Percentiles rank a stretch among this genome's conserved stretches.
phyloP scores from a whole-genome alignment of 2,329 filamentous ascomycete genomes.

The Apiospora malaysiana region DNA sequence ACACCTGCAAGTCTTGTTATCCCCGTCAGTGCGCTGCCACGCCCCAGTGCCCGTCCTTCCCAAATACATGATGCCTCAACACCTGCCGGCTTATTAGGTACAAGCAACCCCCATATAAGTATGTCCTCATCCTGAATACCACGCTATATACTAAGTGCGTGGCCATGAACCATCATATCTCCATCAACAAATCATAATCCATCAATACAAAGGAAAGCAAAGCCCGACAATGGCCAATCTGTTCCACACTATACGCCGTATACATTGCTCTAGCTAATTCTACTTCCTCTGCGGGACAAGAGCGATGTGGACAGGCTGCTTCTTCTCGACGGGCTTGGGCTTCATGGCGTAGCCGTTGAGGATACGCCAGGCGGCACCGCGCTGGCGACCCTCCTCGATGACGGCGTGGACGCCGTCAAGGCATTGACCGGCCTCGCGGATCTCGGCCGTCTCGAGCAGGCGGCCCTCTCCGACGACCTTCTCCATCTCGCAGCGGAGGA shows the following conservation, averaged over 20 bases:
- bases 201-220: neutral
- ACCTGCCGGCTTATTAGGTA: constrained; percentile 3
- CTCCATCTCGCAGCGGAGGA: constrained; percentile 86
- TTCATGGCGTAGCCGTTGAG: constrained; percentile 70
- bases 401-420: constrained; percentile 65
- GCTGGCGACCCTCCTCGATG: constrained; percentile 66
- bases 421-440: constrained; percentile 63
- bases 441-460: constrained; percentile 59
- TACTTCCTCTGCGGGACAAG: constrained; percentile 14
- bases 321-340: constrained; percentile 44
- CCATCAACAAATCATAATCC: constrained; percentile 14
- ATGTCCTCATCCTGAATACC: too few species aligned
- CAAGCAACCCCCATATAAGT: neutral
- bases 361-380: constrained; percentile 65
- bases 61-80: constrained; percentile 6
- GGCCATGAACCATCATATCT: neutral
- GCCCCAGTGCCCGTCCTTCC: neutral
- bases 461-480: constrained; percentile 71
- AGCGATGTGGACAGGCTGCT: constrained; percentile 21
- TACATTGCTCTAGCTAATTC: neutral
- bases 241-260: neutral
- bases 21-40: neutral
- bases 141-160: neutral
- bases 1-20: neutral
- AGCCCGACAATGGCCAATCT: neutral